phyloP scores from a whole-genome alignment of 345 rosid species.

The Citrus medica region DNA sequence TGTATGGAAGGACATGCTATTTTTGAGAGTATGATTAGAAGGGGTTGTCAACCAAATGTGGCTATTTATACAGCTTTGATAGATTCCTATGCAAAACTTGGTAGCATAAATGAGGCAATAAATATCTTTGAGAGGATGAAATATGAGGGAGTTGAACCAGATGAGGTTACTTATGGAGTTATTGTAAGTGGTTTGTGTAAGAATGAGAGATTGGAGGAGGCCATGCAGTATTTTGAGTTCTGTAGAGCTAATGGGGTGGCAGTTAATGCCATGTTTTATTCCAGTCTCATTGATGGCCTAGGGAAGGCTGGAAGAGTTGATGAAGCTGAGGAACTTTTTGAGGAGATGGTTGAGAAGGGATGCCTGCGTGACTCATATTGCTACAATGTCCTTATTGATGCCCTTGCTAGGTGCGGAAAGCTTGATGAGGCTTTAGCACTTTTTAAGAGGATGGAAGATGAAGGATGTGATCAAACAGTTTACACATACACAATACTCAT shows the following conservation, averaged over 20 bases:
- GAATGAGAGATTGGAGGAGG: constrained; percentile 74
- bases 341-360: constrained; percentile 67
- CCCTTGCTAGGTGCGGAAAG: constrained; percentile 55
- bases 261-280: constrained; percentile 68
- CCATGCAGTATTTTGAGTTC: constrained; percentile 43
- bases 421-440: constrained; percentile 59
- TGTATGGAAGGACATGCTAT: constrained; percentile 63
- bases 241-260: constrained; percentile 48
- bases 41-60: constrained; percentile 59
- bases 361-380: constrained; percentile 73
- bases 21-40: constrained; percentile 60
- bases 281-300: constrained; percentile 75
- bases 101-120: constrained; percentile 62
- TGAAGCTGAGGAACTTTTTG: constrained; percentile 74
- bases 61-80: constrained; percentile 78
- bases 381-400: constrained; percentile 77
- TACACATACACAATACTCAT: constrained; percentile 77
- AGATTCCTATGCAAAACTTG: constrained; percentile 68
- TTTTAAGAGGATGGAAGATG: constrained; percentile 72
- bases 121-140: constrained; percentile 78
- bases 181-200: constrained; percentile 73
- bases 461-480: constrained; percentile 73
- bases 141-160: constrained; percentile 57
- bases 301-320: constrained; percentile 83
- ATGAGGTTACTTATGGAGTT: constrained; percentile 72